These are phyloP conservation scores for Termitomyces sp. DNA, from an alignment of 768 basidiomycete species.

Conservation along the genomic window DNA sequence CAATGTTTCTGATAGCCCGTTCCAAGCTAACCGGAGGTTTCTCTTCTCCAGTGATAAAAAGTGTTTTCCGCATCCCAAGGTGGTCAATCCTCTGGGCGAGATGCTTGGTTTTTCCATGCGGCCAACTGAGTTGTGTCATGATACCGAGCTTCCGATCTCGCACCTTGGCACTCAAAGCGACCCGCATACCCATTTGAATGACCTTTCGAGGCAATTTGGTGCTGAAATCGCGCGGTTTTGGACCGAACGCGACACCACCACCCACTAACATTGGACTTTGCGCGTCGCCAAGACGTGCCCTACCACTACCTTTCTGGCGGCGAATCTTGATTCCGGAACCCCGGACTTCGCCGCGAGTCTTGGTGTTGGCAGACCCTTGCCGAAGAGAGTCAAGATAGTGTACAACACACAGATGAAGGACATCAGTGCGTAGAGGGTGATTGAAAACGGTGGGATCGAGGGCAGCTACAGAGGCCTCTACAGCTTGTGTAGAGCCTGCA, in stretches of 20 bases:
- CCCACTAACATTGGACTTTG: constrained; percentile 86
- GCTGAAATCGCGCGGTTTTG: constrained; percentile 87
- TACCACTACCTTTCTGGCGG: constrained; percentile 88
- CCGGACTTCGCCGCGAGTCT: constrained; percentile 85
- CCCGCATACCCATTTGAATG: constrained; percentile 87
- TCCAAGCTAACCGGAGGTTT: constrained; percentile 49
- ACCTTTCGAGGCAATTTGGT: constrained; percentile 93
- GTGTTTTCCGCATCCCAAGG: constrained; percentile 65
- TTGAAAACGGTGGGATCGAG: constrained; percentile 82
- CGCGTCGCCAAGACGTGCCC: constrained; percentile 84
- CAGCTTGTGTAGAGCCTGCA: constrained; percentile 31
- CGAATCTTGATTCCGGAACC: constrained; percentile 89
- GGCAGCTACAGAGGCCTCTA: constrained; percentile 44
- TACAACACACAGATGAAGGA: constrained; percentile 87
- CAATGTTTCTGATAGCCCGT: constrained; percentile 66
- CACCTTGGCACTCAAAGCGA: constrained; percentile 82
- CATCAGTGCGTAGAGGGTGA: constrained; percentile 85
- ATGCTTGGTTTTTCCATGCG: constrained; percentile 63
- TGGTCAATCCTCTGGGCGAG: constrained; percentile 57
- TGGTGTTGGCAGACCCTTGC: constrained; percentile 90
- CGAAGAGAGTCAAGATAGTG: constrained; percentile 85
- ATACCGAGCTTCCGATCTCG: constrained; percentile 71
- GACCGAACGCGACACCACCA: constrained; percentile 90
- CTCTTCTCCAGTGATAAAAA: constrained; percentile 69
- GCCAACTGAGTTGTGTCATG: constrained; percentile 70